Base-by-base conservation (phyloP, 208 protist species). In the Vickermania spadyakhi region DNA sequence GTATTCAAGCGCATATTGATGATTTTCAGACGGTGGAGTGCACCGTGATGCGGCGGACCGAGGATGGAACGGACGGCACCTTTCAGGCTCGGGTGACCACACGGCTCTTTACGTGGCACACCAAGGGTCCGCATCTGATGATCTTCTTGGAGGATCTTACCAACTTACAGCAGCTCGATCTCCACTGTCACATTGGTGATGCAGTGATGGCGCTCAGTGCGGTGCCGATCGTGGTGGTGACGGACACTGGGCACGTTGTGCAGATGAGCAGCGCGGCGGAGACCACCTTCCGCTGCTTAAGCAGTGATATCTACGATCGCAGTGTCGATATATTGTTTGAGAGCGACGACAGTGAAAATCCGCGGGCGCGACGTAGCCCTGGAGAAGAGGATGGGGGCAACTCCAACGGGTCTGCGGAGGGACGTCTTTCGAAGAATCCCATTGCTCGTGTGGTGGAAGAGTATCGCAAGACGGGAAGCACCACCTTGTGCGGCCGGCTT, bases 221-320 rank as follows among this genome's bases (percentile, higher is more conserved):
- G 50, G 60, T 66, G 60, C 55, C 66, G 23, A 58, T 66, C 25
- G 31, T 72, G 25, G 5, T 69, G 13, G 45, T 64, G 18, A 26
- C 7, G 7, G 11, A 49, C 14, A 52, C 26, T 11, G 66, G 66
- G 22, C 4, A 7, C 21, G 54, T 72, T 21, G 18, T 64, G 25
- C 4, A 56, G 29, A 36, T 69, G 50, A 60, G 21, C 31, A 3
- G 5, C 5, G 66, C 66, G 2, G 66, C 66, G 7, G 63, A 71
- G 45, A 28, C 18, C 25, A 21, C 25, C 23, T 73, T 73, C 58
- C n/a, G 25, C 3, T 58, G 21, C 18, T 21, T 22, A 3, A 28
- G 11, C 3, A 23, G 13, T n/a, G 49, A 72, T 50, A 25, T 45
- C 13, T 36, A 57, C 28, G 55, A 64, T 42, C 49, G 36, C 11